Evolutionary conservation across 139 green algal genomes (phyloP).

Genomic region (Chlorella ohadii): DNA sequence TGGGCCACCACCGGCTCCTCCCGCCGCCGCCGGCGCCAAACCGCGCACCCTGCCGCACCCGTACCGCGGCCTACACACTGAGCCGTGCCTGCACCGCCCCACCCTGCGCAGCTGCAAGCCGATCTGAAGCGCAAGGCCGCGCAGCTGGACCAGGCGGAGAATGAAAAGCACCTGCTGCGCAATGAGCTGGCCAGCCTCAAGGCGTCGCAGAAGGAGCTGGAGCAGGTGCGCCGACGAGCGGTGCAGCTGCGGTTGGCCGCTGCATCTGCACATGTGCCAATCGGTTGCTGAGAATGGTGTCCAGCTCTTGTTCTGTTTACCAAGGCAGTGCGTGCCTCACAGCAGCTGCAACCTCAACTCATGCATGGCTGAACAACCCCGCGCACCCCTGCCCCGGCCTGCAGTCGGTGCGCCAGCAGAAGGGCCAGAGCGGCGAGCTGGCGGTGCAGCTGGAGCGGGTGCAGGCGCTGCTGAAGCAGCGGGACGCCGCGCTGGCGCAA

Average conservation of each 20-base stretch:
- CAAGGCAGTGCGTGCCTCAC: neutral
- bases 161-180: slow-evolving; percentile 1
- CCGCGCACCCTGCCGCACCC: no score
- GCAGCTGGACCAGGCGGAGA: slow-evolving; percentile 25
- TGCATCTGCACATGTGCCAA: neutral
- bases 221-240: slow-evolving; percentile 1
- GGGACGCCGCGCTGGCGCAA: neutral
- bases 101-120: neutral
- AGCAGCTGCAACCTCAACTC: no score
- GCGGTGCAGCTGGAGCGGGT: neutral
- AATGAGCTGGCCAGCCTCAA: neutral
- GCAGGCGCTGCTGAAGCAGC: slow-evolving; percentile 29
- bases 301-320: neutral
- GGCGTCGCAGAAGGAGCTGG: slow-evolving; percentile 1
- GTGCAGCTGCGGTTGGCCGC: neutral
- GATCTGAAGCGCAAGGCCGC: slow-evolving; percentile 28
- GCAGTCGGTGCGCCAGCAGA: slow-evolving; percentile 1
- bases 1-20: no score
- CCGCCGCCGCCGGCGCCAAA: no score
- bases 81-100: neutral
- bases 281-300: neutral
- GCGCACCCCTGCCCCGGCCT: no score
- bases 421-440: slow-evolving; percentile 1
- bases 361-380: no score
- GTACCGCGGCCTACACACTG: no score